These are phyloP conservation scores for Trifolium fragiferum DNA, from an alignment of 306 rosid genomes.

Conservation along the genomic window DNA sequence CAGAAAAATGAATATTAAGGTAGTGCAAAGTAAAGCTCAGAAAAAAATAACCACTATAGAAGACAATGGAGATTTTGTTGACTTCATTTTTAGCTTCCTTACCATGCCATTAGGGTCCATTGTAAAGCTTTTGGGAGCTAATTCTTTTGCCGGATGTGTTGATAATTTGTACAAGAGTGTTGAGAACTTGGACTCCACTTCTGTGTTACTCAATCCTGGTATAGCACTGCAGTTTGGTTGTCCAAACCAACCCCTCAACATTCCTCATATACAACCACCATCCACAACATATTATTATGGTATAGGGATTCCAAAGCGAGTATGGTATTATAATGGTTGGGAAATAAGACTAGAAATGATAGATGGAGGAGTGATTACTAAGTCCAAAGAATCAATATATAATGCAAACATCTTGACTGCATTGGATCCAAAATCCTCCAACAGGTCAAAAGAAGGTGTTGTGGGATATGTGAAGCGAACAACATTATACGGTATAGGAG, in stretches of 20 bases:
- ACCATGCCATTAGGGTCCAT: background rate
- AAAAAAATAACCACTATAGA: background rate
- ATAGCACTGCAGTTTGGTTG: slow-evolving; percentile 21
- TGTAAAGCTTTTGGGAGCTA: background rate
- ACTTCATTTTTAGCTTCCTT: slow-evolving; percentile 3
- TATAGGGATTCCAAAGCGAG: too few species aligned
- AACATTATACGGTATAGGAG: slow-evolving; percentile 23
- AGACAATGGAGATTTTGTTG: background rate
- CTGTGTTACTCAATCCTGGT: slow-evolving; percentile 37
- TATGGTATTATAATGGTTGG: too few species aligned
- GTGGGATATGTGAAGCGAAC: background rate
- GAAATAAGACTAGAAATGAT: too few species aligned
- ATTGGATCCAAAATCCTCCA: background rate
- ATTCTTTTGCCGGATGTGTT: slow-evolving; percentile 26
- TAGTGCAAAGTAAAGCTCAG: background rate
- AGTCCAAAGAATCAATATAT: background rate
- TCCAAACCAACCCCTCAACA: slow-evolving; percentile 27
- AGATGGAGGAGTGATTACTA: background rate
- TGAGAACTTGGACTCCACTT: background rate
- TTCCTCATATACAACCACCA: background rate
- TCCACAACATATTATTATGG: background rate
- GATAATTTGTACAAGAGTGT: slow-evolving; percentile 39
- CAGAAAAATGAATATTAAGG: slow-evolving; percentile 24
- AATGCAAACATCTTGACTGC: background rate
- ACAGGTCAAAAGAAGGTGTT: background rate